Base-by-base conservation (phyloP, 2,329 filamentous ascomycete species). In the Eutypa lata region DNA sequence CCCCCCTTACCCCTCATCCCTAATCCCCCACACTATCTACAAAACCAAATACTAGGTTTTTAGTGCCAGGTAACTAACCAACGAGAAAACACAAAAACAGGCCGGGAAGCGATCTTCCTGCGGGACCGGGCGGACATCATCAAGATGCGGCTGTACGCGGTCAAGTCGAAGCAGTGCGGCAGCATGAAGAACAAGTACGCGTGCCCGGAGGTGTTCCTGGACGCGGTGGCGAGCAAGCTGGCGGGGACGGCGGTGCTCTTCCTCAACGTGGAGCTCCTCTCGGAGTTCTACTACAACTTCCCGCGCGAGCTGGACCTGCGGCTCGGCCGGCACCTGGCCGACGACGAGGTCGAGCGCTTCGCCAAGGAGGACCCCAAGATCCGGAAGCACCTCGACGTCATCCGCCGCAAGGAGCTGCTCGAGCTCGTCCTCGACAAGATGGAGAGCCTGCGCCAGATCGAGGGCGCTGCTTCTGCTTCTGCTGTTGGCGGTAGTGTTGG, bases 251-350 rank as follows among this genome's bases (percentile, higher is more conserved):
- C 94, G 2, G 94, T 99, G 8, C 83, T 99, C 0, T 99, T 99
- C 78, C 82, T 99, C 28, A 97, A 99, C 65, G 94, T 97, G 11
- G 95, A 99, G 74, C 81, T 99, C 19, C 82, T 99, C 18, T 93
- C 90, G 2, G 96, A 99, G 67, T 99, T 97, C 70, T 97, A 96
- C 75, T 96, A 97, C 74, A 91, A 94, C 68, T 99, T 99, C 72
- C 94, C 94, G 0, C 84, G 94, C 38, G 91, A 97, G 68, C 82
- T 99, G 13, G 94, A 99, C 69, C 76, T 88, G 54, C 84, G 92
- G 33, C 86, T 99, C 11, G 91, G 93, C 45, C 84, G 91, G 24
- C 87, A 91, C 62, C 79, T 97, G 55, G 83, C 84, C 33, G 84
- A 88, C 51, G 84, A 86, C 6, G 87, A 97, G 64, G 83, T 97